A percentile compares a stretch with the other conserved stretches of the same genome.
Evolutionary conservation across 768 basidiomycete genomes (phyloP).

Genomic region (Boletus speciosus): DNA sequence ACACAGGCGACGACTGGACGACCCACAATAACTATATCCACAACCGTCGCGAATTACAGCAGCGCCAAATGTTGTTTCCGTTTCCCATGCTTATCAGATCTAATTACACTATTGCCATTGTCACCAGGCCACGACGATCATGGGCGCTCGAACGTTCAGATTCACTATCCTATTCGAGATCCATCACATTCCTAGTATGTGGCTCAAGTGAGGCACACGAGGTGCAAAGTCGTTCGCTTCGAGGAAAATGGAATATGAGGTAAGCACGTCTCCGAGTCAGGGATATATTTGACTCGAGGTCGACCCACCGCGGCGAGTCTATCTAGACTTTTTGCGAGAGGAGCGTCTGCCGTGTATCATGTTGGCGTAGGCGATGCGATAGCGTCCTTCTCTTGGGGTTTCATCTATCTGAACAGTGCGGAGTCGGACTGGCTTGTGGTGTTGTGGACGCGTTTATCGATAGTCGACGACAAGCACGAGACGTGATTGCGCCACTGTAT

Average conservation of each 20-base stretch:
- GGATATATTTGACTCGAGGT: neutral
- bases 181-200: neutral
- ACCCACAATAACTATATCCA: neutral
- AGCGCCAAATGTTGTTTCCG: neutral
- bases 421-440: neutral
- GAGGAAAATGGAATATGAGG: neutral
- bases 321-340: no score
- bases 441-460: constrained; percentile 1
- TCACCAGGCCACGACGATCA: constrained; percentile 3
- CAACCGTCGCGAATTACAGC: neutral
- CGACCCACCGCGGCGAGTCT: constrained; percentile 3
- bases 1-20: neutral
- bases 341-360: neutral
- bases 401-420: neutral
- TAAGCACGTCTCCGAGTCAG: neutral
- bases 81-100: neutral
- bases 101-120: neutral
- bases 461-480: neutral
- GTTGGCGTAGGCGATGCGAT: neutral
- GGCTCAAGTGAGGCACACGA: neutral
- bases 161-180: neutral
- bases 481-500: neutral
- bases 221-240: constrained; percentile 11
- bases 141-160: constrained; percentile 1
- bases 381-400: neutral